Evolutionary conservation across 2,329 filamentous ascomycete species (phyloP).

Genomic region (Thermothelomyces thermophilus): DNA sequence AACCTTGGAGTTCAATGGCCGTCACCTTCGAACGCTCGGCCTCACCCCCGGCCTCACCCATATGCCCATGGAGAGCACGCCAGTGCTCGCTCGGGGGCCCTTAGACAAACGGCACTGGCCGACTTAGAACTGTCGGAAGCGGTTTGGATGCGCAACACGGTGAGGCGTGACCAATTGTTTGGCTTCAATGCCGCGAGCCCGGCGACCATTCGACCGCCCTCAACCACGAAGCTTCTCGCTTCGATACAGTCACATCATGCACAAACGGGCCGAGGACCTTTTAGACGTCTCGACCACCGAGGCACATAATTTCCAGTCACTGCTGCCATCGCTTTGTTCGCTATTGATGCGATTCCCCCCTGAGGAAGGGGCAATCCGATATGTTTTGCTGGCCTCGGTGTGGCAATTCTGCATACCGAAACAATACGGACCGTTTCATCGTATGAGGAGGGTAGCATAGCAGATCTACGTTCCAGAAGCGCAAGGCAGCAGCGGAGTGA

Average conservation of each 20-base stretch:
- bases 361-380: not conserved
- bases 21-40: not conserved
- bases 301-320: not conserved
- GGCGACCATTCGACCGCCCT: not conserved
- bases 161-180: not conserved
- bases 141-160: not conserved
- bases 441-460: conserved; percentile 3
- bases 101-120: conserved; percentile 1
- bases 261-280: not conserved
- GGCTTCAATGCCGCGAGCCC: not conserved
- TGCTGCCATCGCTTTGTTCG: not conserved
- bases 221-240: not conserved
- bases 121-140: not conserved
- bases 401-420: not conserved
- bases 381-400: conserved; percentile 4
- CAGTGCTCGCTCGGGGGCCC: not conserved
- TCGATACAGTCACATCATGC: not conserved
- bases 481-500: not conserved
- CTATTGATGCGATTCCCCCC: no score
- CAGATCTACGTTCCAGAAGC: conserved; percentile 7
- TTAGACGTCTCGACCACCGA: not conserved
- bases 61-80: not conserved
- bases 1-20: not conserved
- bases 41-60: not conserved
- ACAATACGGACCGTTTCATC: not conserved